phyloP scores from a whole-genome alignment of 768 basidiomycete species.

The Rhizopogon rudus region DNA sequence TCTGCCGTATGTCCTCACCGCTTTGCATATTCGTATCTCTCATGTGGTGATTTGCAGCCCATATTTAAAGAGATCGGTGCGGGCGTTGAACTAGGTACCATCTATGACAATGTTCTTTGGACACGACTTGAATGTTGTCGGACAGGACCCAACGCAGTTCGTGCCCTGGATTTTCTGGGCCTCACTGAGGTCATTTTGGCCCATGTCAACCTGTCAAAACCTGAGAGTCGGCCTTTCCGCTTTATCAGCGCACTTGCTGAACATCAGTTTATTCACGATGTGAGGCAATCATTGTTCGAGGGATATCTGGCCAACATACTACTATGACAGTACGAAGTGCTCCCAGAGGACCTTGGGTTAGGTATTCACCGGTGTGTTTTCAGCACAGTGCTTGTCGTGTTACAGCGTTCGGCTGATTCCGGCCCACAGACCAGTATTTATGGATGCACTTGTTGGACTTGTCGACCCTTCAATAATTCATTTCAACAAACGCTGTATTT shows the following conservation, averaged over 20 bases:
- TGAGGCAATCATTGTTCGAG: slow-evolving; percentile 17
- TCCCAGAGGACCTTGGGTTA: slow-evolving; percentile 32
- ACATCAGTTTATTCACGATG: slow-evolving; percentile 44
- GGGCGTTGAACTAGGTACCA: slow-evolving; percentile 47
- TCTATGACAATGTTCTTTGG: neutral
- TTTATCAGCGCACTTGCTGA: slow-evolving; percentile 38
- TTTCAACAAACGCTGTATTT: slow-evolving; percentile 47
- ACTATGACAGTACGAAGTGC: slow-evolving; percentile 25
- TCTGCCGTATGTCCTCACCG: slow-evolving; percentile 33
- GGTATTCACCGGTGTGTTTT: slow-evolving; percentile 41
- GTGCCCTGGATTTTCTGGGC: slow-evolving; percentile 39
- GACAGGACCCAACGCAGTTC: slow-evolving; percentile 46
- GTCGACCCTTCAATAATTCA: slow-evolving; percentile 38
- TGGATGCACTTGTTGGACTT: slow-evolving; percentile 43
- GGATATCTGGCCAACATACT: neutral
- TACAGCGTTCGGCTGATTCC: neutral
- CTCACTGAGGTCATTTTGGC: slow-evolving; percentile 37
- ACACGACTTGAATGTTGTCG: no score
- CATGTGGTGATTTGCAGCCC: slow-evolving; percentile 24
- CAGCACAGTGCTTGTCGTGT: neutral
- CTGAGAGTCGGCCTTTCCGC: slow-evolving; percentile 28
- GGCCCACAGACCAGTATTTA: slow-evolving; percentile 39
- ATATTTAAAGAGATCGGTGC: slow-evolving; percentile 50
- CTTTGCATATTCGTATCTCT: neutral
- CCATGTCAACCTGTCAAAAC: slow-evolving; percentile 28